Evolutionary conservation across 169 alveolate species (phyloP).

Genomic region (Plasmodium ovale): DNA sequence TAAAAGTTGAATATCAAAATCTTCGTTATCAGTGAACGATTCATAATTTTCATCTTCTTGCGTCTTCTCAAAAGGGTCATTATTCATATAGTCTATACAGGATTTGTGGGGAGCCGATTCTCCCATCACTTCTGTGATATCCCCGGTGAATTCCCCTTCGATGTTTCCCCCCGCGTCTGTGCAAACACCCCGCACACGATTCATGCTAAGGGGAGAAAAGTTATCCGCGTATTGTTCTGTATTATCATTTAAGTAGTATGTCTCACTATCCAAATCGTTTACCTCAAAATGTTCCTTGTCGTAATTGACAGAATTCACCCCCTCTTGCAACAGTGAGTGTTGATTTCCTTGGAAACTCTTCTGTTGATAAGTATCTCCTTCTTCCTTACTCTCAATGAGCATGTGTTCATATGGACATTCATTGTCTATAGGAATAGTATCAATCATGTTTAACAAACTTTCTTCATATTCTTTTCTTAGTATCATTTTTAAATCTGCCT

Average conservation of each 20-base stretch:
- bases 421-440: constrained; percentile 35
- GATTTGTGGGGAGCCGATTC: no score
- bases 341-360: neutral
- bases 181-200: neutral
- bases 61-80: constrained; percentile 9
- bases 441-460: constrained; percentile 38
- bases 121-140: no score
- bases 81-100: no score
- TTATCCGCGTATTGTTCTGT: neutral
- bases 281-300: neutral
- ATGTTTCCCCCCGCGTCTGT: neutral
- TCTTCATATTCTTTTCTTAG: constrained; percentile 67
- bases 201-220: neutral
- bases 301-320: neutral
- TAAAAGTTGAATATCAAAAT: constrained; percentile 74
- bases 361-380: constrained; percentile 2
- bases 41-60: constrained; percentile 53
- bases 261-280: neutral
- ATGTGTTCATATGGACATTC: constrained; percentile 48
- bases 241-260: constrained; percentile 10
- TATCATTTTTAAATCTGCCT: constrained; percentile 48
- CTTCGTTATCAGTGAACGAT: constrained; percentile 50
- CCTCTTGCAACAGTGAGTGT: neutral
- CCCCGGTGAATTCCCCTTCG: no score
- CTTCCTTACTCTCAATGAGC: constrained; percentile 22